phyloP scores from a whole-genome alignment of 371 early-diverging fungal genomes.

The Mortierella sp. region DNA sequence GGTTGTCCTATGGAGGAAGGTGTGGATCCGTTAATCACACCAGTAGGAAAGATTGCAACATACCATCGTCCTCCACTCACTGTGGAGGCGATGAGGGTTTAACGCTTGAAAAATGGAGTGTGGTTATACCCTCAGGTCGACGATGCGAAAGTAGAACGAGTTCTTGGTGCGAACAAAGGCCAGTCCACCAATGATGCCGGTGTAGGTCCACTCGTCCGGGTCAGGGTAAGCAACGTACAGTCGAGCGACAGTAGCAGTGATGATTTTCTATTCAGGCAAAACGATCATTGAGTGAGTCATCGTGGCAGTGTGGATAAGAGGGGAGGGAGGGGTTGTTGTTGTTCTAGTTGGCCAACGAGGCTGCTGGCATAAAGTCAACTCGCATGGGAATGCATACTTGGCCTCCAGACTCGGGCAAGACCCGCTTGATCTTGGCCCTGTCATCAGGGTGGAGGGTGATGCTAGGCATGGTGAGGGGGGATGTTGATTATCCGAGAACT shows the following conservation, averaged over 20 bases:
- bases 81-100: no score
- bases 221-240: slow-evolving; percentile 84
- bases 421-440: slow-evolving; percentile 66
- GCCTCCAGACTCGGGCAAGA: slow-evolving; percentile 56
- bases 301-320: no score
- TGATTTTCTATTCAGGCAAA: slow-evolving; percentile 90
- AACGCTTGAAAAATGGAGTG: no score
- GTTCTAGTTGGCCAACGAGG: no score
- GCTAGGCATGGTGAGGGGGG: slow-evolving; percentile 66
- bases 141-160: slow-evolving; percentile 79
- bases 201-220: slow-evolving; percentile 76
- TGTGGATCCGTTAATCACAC: no score
- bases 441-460: slow-evolving; percentile 66
- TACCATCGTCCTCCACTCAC: no score
- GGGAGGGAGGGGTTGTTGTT: no score
- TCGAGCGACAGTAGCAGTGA: slow-evolving; percentile 84
- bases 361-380: background rate
- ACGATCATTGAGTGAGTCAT: no score
- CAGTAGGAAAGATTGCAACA: no score
- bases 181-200: slow-evolving; percentile 82
- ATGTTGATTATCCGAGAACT: no score
- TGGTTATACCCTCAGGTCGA: slow-evolving; percentile 74
- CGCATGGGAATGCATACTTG: slow-evolving; percentile 21
- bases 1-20: slow-evolving; percentile 51
- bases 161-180: slow-evolving; percentile 74